phyloP scores from a whole-genome alignment of 1,284 basidiomycete genomes.

The Spongispora temasekensis region DNA sequence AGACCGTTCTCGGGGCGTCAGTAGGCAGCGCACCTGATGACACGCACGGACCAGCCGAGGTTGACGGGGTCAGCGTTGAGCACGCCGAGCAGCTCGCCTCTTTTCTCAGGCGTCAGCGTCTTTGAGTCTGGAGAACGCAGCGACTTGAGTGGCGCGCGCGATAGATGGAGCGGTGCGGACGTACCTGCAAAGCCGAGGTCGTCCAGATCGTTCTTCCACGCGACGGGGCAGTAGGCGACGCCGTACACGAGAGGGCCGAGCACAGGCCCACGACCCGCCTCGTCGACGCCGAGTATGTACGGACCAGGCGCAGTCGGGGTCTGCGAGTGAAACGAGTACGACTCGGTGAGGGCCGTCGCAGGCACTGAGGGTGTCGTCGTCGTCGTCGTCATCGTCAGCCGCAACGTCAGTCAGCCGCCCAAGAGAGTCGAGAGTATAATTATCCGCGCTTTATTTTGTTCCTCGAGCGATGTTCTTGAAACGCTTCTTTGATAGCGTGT shows the following conservation, averaged over 20 bases:
- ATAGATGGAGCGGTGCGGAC: constrained; percentile 5
- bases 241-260: constrained; percentile 96
- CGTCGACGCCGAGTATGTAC: constrained; percentile 95
- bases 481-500: constrained; percentile 23
- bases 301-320: constrained; percentile 62
- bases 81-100: constrained; percentile 61
- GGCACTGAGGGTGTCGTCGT: constrained; percentile 56
- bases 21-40: constrained; percentile 55
- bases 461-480: background rate
- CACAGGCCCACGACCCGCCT: constrained; percentile 94
- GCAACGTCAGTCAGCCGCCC: constrained; percentile 21
- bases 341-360: constrained; percentile 60
- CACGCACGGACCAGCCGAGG: constrained; percentile 83
- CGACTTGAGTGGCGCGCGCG: background rate
- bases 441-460: background rate
- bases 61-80: constrained; percentile 67
- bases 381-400: constrained; percentile 23
- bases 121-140: constrained; percentile 75
- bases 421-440: background rate
- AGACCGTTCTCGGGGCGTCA: background rate
- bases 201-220: constrained; percentile 77
- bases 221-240: constrained; percentile 86
- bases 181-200: constrained; percentile 87
- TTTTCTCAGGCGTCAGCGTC: constrained; percentile 75
- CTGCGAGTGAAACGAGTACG: constrained; percentile 84